Conservation (phyloP, 2,329 filamentous ascomycete species). For the Fusarium camptoceras region DNA sequence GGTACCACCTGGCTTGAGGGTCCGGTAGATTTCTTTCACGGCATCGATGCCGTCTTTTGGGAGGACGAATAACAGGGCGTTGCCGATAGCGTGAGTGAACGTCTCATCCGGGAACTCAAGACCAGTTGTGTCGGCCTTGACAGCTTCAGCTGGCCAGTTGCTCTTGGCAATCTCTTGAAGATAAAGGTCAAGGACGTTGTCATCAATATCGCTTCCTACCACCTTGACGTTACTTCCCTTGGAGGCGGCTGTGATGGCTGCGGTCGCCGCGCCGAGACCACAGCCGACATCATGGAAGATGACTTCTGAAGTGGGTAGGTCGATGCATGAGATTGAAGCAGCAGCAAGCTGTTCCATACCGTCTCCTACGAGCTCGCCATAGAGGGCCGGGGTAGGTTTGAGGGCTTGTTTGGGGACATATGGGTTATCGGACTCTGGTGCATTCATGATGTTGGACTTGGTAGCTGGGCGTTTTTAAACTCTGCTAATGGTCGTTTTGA, state of each 20-base stretch:
- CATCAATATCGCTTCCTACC: slow-evolving; percentile 7
- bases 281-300: slow-evolving; percentile 18
- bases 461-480: no score
- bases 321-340: not conserved
- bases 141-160: not conserved
- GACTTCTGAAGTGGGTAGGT: accelerated
- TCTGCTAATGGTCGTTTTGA: no score
- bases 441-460: not conserved
- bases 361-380: not conserved
- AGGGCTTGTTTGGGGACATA: slow-evolving; percentile 12
- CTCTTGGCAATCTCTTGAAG: not conserved
- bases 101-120: not conserved
- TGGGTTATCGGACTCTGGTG: not conserved
- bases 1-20: not conserved
- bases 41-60: not conserved
- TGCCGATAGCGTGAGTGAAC: slow-evolving; percentile 2
- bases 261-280: slow-evolving; percentile 7
- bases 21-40: not conserved
- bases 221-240: accelerated
- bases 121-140: not conserved
- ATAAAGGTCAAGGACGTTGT: accelerated
- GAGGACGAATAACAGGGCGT: not conserved
- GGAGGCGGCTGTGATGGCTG: not conserved
- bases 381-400: slow-evolving; percentile 13
- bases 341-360: slow-evolving; percentile 9